Evolutionary conservation across 2,329 filamentous ascomycete genomes (phyloP).

Genomic region (Curvularia eragrostidis): DNA sequence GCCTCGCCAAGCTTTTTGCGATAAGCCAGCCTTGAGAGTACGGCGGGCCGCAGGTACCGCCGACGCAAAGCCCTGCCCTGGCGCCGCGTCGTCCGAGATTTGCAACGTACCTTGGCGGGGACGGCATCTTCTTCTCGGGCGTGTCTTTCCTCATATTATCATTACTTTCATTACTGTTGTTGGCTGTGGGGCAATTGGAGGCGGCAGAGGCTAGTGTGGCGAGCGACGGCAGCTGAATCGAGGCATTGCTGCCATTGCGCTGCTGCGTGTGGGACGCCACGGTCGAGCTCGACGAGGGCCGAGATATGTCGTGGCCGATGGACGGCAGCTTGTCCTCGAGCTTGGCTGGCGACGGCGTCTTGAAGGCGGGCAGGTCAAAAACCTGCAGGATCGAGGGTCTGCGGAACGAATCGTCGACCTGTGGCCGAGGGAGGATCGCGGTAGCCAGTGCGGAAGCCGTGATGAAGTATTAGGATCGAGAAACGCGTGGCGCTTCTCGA

Average conservation of each 20-base stretch:
- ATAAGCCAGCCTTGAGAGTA: slow-evolving; percentile 37
- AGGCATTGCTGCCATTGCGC: slow-evolving; percentile 50
- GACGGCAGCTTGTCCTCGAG: slow-evolving; percentile 57
- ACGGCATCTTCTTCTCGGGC: slow-evolving; percentile 36
- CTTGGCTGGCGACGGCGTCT: slow-evolving; percentile 48
- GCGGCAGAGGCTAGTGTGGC: slow-evolving; percentile 67
- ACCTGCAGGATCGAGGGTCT: slow-evolving; percentile 58
- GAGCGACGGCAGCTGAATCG: slow-evolving; percentile 61
- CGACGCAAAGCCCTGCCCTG: slow-evolving; percentile 15
- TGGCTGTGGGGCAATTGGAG: slow-evolving; percentile 57
- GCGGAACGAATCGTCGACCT: slow-evolving; percentile 61
- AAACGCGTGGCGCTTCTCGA: slow-evolving; percentile 49
- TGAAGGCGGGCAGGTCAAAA: slow-evolving; percentile 57
- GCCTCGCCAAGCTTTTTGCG: slow-evolving; percentile 34
- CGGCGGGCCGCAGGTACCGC: slow-evolving; percentile 25
- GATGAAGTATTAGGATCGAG: slow-evolving; percentile 40
- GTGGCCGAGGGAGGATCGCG: slow-evolving; percentile 63
- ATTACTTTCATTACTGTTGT: slow-evolving; percentile 34
- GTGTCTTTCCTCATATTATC: slow-evolving; percentile 31
- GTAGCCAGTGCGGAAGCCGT: slow-evolving; percentile 67
- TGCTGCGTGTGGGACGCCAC: slow-evolving; percentile 53
- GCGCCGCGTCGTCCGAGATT: neutral
- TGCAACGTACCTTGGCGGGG: slow-evolving; percentile 41
- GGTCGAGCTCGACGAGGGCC: slow-evolving; percentile 61
- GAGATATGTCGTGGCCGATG: slow-evolving; percentile 58